Base-by-base conservation (phyloP, 2,329 filamentous ascomycete species). In the Cryphonectria radicalis region DNA sequence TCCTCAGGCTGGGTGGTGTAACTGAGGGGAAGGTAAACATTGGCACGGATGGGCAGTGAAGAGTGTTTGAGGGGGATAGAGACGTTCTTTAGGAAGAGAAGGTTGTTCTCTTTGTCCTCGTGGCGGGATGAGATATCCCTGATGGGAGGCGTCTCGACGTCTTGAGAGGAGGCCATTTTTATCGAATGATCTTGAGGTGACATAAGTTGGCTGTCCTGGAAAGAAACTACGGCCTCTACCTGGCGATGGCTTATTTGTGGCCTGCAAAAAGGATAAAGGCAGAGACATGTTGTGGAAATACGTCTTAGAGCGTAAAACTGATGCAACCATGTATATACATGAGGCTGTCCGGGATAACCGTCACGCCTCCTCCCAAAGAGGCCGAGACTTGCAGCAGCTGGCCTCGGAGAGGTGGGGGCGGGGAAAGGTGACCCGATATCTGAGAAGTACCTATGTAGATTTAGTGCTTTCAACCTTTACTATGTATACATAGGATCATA, bases 1-100 rank as follows among this genome's bases (percentile, higher is more conserved):
- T 68, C 78, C 1, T 70, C 69, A 14, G 67, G 67, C 59, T 72
- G 62, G 19, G 68, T 59, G 63, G 55, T 64, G 50, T 70, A 63
- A 3, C 67, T 46, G 17, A 76, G 74, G 28, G 78, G 77, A 3
- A 77, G 71, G 72, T 78, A 79, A 53, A 79, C 72, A 64, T 79
- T 79, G 69, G 76, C 76, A 28, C 78, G 77, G 55, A 79, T 77
- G 8, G 77, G 74, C 5, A 75, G 74, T 8, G 59, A 46, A 11
- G 77, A 76, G 62, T 71, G 67, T 28, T 75, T 76, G 28, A 78
- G 74, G 3, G 72, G 76, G 63, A 79, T 77, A 11, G 75, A 77
- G 6, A 76, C 76, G 55, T 79, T 79, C 50, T 79, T 77, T 50
- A 74, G 68, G 40, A 77, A 75, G 8, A 73, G 66, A 25, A 77